phyloP scores from a whole-genome alignment of 208 protist species.

The Leishmania tarentolae region DNA sequence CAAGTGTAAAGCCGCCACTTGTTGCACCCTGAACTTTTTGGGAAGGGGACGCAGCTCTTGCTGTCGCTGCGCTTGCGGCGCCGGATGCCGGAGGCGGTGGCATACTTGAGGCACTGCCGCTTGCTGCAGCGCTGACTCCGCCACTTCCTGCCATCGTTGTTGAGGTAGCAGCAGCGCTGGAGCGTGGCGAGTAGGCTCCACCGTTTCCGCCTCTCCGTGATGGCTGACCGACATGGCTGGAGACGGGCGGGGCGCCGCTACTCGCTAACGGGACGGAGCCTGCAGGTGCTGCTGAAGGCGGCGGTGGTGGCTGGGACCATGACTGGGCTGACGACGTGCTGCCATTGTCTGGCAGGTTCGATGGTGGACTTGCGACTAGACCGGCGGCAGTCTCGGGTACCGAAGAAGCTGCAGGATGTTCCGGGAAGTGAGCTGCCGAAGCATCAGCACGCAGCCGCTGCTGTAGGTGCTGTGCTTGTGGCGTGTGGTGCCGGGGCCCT shows the following conservation, averaged over 20 bases:
- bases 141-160: background rate
- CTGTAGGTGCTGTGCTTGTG: conserved; percentile 4
- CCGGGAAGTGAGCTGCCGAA: background rate
- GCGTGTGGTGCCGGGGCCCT: background rate
- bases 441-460: background rate
- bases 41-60: background rate
- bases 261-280: background rate
- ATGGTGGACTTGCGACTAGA: background rate
- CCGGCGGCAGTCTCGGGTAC: background rate
- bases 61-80: background rate
- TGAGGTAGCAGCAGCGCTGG: background rate
- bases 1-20: background rate
- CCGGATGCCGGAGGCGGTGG: conserved; percentile 1
- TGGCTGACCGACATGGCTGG: conserved; percentile 1
- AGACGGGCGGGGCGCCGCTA: background rate
- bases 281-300: background rate
- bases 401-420: background rate
- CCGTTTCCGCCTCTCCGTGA: conserved; percentile 1
- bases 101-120: conserved; percentile 1
- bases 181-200: conserved; percentile 1
- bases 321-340: background rate
- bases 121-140: background rate
- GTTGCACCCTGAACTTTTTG: conserved; percentile 1
- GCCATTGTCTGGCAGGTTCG: background rate
- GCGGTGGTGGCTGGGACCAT: conserved; percentile 1